These are phyloP conservation scores for Medicago truncatula DNA, from an alignment of 306 rosid species.

Conservation along the genomic window MtrunA17r5.0-ANR NC_053046.1:22732001-22732500, in stretches of 20 bases:
- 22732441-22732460: slow-evolving; percentile 35
- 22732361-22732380: slow-evolving; percentile 32
- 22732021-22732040: no score
- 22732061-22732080: no score
- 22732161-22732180: slow-evolving; percentile 26
- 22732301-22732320: slow-evolving; percentile 39
- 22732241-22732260: slow-evolving; percentile 28
- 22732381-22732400: background rate
- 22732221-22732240: slow-evolving; percentile 32
- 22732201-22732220: slow-evolving; percentile 42
- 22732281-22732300: slow-evolving; percentile 35
- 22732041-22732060: no score
- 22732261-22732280: background rate
- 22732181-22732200: slow-evolving; percentile 42
- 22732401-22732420: slow-evolving; percentile 26
- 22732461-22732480: slow-evolving; percentile 40
- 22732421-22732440: slow-evolving; percentile 36
- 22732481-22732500: slow-evolving; percentile 29
- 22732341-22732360: slow-evolving; percentile 41
- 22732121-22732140: slow-evolving; percentile 22
- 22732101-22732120: background rate
- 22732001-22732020: no score
- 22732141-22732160: slow-evolving; percentile 36
- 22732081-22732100: no score
- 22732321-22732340: slow-evolving; percentile 33